Evolutionary conservation across 306 rosid genomes (phyloP).

Genomic region (Cucurbita moschata): DNA sequence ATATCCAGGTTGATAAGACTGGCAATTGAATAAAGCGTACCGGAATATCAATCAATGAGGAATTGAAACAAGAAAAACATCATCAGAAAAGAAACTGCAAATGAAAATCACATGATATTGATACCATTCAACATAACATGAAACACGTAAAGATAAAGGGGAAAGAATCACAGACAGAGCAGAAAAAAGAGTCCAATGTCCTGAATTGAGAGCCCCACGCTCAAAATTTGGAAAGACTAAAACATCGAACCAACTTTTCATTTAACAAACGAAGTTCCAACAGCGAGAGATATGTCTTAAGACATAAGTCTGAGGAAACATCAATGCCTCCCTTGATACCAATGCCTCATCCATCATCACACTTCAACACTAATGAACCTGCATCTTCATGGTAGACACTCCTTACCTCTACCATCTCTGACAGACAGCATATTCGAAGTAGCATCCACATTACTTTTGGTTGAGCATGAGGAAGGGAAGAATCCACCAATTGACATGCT

Average conservation of each 20-base stretch:
- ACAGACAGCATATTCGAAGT: not conserved
- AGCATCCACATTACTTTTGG: not conserved
- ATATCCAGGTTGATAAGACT: constrained; percentile 36
- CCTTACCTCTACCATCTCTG: not conserved
- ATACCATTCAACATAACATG: not conserved
- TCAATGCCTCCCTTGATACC: not conserved
- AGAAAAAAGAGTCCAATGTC: not conserved
- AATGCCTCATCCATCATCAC: not conserved
- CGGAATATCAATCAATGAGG: not conserved
- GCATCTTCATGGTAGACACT: not conserved
- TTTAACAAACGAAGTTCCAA: not conserved
- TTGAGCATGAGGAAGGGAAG: not conserved
- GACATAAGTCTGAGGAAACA: not conserved
- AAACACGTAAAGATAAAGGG: not conserved
- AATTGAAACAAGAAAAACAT: not conserved
- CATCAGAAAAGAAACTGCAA: not conserved
- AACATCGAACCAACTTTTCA: not conserved
- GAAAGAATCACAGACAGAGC: not conserved
- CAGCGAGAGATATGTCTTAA: not conserved
- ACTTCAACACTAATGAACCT: not conserved
- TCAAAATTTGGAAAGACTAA: not conserved
- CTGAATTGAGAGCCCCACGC: not conserved
- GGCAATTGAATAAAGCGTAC: not conserved
- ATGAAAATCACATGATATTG: not conserved
- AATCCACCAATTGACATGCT: not conserved